phyloP scores from a whole-genome alignment of 2,329 filamentous ascomycete species.

The Nannizzia gypsea region DNA sequence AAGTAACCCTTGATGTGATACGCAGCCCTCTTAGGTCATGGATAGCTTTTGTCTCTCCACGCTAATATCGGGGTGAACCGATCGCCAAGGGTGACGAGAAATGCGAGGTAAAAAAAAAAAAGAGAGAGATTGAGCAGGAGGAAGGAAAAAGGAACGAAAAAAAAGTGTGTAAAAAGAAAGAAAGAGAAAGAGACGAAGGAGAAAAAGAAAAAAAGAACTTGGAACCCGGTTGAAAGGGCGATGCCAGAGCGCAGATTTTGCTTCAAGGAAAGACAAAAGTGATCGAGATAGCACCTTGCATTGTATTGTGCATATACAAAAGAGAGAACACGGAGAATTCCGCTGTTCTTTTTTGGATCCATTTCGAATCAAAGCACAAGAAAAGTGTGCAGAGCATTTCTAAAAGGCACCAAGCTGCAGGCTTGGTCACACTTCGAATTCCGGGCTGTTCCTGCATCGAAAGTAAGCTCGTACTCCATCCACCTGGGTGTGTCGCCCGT shows the following conservation, averaged over 20 bases:
- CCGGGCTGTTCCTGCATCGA: constrained; percentile 1
- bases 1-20: not conserved
- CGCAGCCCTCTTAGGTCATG: not conserved
- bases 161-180: constrained; percentile 13
- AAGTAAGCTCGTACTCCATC: not conserved
- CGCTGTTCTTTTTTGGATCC: not conserved
- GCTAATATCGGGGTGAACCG: constrained; percentile 8
- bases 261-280: not conserved
- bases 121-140: not conserved
- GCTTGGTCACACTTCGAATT: not conserved
- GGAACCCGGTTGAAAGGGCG: not conserved
- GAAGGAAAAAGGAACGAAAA: constrained; percentile 14
- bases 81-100: constrained; percentile 2
- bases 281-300: not conserved
- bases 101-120: not conserved
- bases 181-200: constrained; percentile 14
- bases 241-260: not conserved
- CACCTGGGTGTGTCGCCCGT: not conserved
- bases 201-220: constrained; percentile 14
- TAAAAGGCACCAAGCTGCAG: not conserved
- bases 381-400: not conserved
- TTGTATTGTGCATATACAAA: not conserved
- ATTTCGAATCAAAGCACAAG: not conserved
- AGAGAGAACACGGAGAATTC: not conserved
- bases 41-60: not conserved